These are phyloP conservation scores for Heterobasidion occidentale DNA, from an alignment of 1,284 basidiomycete genomes.

Conservation along the genomic window DNA sequence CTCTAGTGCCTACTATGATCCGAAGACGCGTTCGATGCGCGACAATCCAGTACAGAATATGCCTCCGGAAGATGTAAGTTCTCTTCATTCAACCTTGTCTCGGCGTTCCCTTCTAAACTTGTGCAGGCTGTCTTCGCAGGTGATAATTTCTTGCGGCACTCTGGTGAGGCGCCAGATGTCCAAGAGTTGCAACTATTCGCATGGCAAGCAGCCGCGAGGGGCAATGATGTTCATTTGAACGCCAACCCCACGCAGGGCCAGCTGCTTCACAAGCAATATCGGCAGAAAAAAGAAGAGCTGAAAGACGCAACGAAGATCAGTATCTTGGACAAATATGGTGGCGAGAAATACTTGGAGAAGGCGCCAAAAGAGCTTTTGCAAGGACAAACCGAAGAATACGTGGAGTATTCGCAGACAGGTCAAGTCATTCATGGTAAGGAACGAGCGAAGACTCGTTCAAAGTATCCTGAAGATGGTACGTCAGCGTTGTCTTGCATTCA, in stretches of 20 bases:
- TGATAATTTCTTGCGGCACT: conserved; percentile 90
- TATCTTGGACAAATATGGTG: conserved; percentile 89
- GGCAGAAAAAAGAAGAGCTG: conserved; percentile 86
- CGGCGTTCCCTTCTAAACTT: conserved; percentile 6
- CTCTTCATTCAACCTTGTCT: conserved; percentile 2
- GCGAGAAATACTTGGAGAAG: conserved; percentile 86
- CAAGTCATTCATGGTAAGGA: conserved; percentile 91
- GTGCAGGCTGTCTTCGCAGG: conserved; percentile 83
- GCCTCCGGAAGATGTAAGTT: conserved; percentile 75
- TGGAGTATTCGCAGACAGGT: conserved; percentile 93
- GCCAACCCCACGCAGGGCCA: conserved; percentile 96
- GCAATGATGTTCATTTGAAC: conserved; percentile 93
- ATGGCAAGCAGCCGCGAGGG: conserved; percentile 91
- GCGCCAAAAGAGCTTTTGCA: conserved; percentile 84
- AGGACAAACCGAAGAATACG: conserved; percentile 96
- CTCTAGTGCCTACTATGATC: conserved; percentile 97
- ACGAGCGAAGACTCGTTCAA: conserved; percentile 75
- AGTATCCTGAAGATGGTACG: conserved; percentile 92
- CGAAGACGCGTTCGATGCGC: conserved; percentile 99
- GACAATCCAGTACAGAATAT: conserved; percentile 83
- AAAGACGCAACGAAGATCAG: conserved; percentile 84
- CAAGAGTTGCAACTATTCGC: conserved; percentile 94
- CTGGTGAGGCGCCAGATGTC: conserved; percentile 88
- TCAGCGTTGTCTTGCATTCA: conserved; percentile 7
- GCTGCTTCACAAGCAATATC: conserved; percentile 85